These are phyloP conservation scores for Gossypium schwendimanii DNA, from an alignment of 441 rosid genomes.

Conservation along the genomic window DNA sequence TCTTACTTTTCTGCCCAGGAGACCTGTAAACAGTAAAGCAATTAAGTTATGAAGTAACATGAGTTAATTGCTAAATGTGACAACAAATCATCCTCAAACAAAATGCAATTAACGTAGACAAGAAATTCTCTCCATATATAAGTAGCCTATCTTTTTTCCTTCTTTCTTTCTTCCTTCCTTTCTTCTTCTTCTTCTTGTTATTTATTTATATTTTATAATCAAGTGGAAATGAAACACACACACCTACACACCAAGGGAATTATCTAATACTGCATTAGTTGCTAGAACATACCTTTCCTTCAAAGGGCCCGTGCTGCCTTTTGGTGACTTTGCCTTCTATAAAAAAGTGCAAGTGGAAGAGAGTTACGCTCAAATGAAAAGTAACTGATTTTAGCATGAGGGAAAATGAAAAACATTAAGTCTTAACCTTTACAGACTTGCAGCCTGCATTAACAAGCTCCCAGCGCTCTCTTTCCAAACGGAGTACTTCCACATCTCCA, in stretches of 20 bases:
- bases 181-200: too few relatives aligned
- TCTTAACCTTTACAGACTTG: conserved; percentile 57
- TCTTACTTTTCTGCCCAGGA: conserved; percentile 40
- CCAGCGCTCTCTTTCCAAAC: conserved; percentile 90
- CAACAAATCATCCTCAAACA: not conserved
- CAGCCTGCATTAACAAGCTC: conserved; percentile 59
- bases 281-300: conserved; percentile 45
- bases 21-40: conserved; percentile 50
- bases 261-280: conserved; percentile 13
- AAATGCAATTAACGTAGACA: not conserved
- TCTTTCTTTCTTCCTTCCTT: not conserved
- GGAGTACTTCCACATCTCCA: conserved; percentile 94
- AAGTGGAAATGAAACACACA: not conserved
- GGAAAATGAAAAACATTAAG: conserved; percentile 16
- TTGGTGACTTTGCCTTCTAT: conserved; percentile 57
- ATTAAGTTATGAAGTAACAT: conserved; percentile 3
- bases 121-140: not conserved
- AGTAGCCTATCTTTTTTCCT: not conserved
- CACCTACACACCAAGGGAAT: not conserved
- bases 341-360: conserved; percentile 24
- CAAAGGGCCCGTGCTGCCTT: conserved; percentile 26
- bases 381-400: not conserved
- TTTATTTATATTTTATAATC: not conserved
- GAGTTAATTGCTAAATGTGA: not conserved
- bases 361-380: conserved; percentile 15